phyloP scores from a whole-genome alignment of 441 rosid species.

The Corymbia citriodora region DNA sequence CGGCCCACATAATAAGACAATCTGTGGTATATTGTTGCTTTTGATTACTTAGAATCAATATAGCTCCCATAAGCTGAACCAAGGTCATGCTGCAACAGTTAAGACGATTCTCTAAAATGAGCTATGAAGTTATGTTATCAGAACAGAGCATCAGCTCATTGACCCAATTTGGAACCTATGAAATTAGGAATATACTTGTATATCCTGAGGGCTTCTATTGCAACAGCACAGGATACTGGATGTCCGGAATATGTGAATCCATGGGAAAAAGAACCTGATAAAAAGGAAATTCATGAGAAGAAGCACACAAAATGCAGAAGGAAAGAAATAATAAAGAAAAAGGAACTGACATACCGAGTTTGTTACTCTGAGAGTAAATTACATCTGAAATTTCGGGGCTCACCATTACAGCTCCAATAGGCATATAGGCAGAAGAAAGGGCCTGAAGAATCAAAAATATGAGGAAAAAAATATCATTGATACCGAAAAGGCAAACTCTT shows the following conservation, averaged over 20 bases:
- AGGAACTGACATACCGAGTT: slow-evolving; percentile 48
- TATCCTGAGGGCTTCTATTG: slow-evolving; percentile 73
- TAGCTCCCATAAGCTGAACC: background rate
- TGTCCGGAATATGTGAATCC: slow-evolving; percentile 98
- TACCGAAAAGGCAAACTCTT: background rate
- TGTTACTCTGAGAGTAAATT: slow-evolving; percentile 85
- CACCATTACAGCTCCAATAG: slow-evolving; percentile 83
- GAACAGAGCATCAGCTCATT: background rate
- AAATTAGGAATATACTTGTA: slow-evolving; percentile 51
- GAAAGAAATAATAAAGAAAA: slow-evolving; percentile 2
- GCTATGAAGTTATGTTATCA: background rate
- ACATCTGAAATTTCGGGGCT: slow-evolving; percentile 86
- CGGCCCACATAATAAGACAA: background rate
- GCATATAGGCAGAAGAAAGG: slow-evolving; percentile 87
- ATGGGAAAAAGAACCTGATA: slow-evolving; percentile 76
- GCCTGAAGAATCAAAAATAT: slow-evolving; percentile 38
- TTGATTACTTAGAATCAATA: background rate
- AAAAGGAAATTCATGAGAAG: background rate
- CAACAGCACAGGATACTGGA: slow-evolving; percentile 92
- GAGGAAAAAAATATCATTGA: background rate
- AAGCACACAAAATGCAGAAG: background rate
- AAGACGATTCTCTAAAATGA: background rate
- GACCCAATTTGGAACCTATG: background rate
- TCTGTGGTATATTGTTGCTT: background rate
- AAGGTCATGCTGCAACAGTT: background rate